Evolutionary conservation across 805 yeast genomes (phyloP).

Genomic region (Wickerhamiella bombiphila): DNA sequence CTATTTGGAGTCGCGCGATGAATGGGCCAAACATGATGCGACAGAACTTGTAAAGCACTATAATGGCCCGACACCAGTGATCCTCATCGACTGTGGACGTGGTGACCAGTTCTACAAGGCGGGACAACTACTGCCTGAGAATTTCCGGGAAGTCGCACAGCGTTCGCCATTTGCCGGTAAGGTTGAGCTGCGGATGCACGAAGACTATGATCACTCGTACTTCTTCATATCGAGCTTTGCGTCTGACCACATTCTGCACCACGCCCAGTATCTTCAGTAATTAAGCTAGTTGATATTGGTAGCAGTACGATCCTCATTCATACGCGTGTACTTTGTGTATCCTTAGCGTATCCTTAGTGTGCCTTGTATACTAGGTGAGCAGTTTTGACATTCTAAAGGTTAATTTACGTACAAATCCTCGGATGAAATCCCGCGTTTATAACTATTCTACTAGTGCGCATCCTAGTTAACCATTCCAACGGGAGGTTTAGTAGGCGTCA

Average conservation of each 20-base stretch:
- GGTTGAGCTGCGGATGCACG: conserved; percentile 46
- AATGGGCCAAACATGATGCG: conserved; percentile 78
- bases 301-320: too few relatives aligned
- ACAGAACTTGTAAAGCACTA: conserved; percentile 49
- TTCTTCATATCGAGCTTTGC: conserved; percentile 70
- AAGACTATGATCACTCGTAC: conserved; percentile 85
- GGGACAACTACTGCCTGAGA: conserved; percentile 61
- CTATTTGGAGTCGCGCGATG: conserved; percentile 43
- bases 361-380: conserved; percentile 12
- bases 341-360: too few relatives aligned
- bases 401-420: too few relatives aligned
- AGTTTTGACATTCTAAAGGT: too few relatives aligned
- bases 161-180: conserved; percentile 44
- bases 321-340: too few relatives aligned
- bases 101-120: conserved; percentile 56
- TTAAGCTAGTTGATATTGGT: too few relatives aligned
- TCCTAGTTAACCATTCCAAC: too few relatives aligned
- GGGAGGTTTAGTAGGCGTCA: conserved; percentile 24
- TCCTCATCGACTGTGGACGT: conserved; percentile 73
- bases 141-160: conserved; percentile 46
- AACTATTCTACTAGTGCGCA: too few relatives aligned
- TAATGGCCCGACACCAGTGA: conserved; percentile 38
- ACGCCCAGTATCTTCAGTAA: conserved; percentile 44
- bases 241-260: conserved; percentile 72
- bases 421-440: too few relatives aligned